phyloP scores from a whole-genome alignment of 495 filamentous ascomycete genomes.

The Neurospora sp. region DNA sequence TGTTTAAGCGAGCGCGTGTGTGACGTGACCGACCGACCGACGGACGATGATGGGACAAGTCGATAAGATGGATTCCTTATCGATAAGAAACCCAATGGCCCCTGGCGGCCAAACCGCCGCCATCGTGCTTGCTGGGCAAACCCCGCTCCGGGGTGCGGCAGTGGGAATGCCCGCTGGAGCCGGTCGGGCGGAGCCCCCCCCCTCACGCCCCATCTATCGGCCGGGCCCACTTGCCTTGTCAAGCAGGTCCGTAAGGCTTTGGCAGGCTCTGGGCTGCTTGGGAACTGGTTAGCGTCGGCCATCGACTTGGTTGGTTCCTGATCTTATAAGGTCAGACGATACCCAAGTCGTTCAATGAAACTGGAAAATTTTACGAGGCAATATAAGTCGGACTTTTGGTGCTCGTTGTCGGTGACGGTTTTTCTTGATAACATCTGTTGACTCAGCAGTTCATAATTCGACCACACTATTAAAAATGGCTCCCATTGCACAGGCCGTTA shows the following conservation, averaged over 20 bases:
- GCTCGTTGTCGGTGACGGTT: neutral
- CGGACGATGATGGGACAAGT: neutral
- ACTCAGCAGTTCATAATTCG: neutral
- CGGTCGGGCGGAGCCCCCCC: neutral
- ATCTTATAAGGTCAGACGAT: neutral
- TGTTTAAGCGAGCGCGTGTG: neutral
- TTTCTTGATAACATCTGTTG: neutral
- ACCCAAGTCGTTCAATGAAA: neutral
- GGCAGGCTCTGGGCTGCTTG: neutral
- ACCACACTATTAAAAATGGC: constrained; percentile 24
- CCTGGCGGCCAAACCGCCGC: neutral
- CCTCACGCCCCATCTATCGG: neutral
- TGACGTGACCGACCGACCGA: neutral
- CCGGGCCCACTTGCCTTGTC: neutral
- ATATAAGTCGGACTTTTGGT: neutral
- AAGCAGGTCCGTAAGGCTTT: neutral
- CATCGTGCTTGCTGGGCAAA: neutral
- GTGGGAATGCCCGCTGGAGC: neutral
- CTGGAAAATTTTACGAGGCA: neutral
- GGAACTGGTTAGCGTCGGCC: neutral
- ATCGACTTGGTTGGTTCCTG: neutral
- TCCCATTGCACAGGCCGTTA: constrained; percentile 35
- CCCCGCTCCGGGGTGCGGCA: neutral
- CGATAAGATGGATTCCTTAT: neutral
- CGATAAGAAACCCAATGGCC: neutral